A percentile compares a stretch with the other conserved stretches of the same genome.
These are phyloP conservation scores for Thalassiosira profunda DNA, from an alignment of 108 stramenopile genomes.

Conservation along the genomic window DNA sequence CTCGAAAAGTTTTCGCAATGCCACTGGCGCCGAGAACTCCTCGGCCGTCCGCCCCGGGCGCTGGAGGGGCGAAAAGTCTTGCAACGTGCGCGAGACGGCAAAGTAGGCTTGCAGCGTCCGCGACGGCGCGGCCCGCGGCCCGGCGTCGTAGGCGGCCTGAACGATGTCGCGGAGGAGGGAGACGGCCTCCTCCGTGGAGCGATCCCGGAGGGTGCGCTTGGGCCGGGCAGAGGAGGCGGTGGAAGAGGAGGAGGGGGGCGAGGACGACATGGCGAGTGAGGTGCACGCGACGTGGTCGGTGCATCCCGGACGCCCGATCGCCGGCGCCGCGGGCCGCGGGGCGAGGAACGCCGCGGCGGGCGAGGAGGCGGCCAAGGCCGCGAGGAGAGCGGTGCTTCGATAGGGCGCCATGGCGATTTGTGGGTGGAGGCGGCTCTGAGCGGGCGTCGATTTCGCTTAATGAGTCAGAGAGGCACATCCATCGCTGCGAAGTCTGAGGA, in stretches of 20 bases:
- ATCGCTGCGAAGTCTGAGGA: too few relatives aligned
- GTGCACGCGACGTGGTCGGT: too few relatives aligned
- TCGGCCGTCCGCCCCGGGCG: conserved; percentile 34
- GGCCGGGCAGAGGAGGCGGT: conserved; percentile 34
- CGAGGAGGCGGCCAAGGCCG: conserved; percentile 1
- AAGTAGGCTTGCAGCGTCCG: conserved; percentile 83
- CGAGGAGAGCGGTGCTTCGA: not conserved
- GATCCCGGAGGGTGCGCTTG: conserved; percentile 71
- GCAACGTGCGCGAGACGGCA: conserved; percentile 70
- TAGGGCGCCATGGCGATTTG: not conserved
- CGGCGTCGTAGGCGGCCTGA: conserved; percentile 76
- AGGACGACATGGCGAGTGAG: too few relatives aligned
- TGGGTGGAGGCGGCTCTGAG: too few relatives aligned
- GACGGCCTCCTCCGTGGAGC: conserved; percentile 68
- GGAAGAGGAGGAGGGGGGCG: conserved; percentile 7
- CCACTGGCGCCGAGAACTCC: conserved; percentile 66
- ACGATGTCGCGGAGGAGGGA: conserved; percentile 78
- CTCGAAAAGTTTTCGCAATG: conserved; percentile 88
- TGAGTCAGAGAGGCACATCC: too few relatives aligned
- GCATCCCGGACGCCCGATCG: too few relatives aligned
- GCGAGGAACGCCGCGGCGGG: conserved; percentile 1
- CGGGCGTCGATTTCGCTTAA: not conserved
- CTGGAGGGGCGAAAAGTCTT: conserved; percentile 73
- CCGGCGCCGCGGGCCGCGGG: too few relatives aligned
- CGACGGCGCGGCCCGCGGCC: conserved; percentile 79